These are phyloP conservation scores for Mortierella sp. DNA, from an alignment of 371 early-diverging fungal species.

Conservation along the genomic window DNA sequence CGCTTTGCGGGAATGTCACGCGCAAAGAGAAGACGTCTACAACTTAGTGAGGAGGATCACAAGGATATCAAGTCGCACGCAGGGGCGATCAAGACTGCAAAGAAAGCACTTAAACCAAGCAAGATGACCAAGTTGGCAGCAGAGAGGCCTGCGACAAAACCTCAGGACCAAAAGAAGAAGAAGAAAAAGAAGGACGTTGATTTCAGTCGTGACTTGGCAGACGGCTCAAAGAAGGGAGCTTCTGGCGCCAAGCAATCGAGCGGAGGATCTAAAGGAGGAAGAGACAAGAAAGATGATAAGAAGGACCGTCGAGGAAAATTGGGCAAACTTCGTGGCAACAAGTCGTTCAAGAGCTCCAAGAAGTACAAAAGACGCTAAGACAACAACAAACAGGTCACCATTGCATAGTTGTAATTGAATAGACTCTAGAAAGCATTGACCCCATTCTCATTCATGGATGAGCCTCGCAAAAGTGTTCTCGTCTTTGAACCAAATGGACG, in stretches of 20 bases:
- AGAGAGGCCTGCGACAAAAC: constrained; percentile 29
- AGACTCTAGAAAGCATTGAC: too few species aligned
- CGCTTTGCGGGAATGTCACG: constrained; percentile 77
- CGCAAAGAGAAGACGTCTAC: constrained; percentile 67
- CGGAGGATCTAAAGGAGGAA: constrained; percentile 34
- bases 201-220: constrained; percentile 56
- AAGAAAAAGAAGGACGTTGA: constrained; percentile 53
- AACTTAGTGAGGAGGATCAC: constrained; percentile 72
- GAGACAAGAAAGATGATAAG: constrained; percentile 37
- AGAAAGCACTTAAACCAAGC: constrained; percentile 62
- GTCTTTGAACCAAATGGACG: too few species aligned
- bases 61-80: constrained; percentile 57
- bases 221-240: constrained; percentile 37
- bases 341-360: constrained; percentile 50
- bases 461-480: too few species aligned
- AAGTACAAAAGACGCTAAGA: constrained; percentile 54
- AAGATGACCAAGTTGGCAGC: constrained; percentile 53
- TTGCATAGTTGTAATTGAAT: too few species aligned
- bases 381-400: too few species aligned
- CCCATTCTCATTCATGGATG: neutral
- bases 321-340: constrained; percentile 51
- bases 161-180: constrained; percentile 49
- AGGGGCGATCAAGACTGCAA: constrained; percentile 65
- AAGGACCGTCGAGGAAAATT: constrained; percentile 45
- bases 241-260: constrained; percentile 41